Evolutionary conservation across 257 asterid genomes (phyloP).

Genomic region (Nicotiana otophora): DNA sequence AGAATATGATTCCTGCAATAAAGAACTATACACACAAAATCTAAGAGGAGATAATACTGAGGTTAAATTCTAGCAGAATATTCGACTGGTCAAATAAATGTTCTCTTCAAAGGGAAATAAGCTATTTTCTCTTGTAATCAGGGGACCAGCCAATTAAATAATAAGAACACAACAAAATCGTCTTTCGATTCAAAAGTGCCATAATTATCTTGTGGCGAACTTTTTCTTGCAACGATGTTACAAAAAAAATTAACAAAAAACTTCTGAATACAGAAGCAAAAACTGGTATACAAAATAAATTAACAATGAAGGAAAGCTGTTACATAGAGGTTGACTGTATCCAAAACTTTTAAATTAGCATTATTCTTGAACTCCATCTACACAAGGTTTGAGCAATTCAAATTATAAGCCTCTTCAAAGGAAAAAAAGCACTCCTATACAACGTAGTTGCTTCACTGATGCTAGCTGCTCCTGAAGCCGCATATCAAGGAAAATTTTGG

Average conservation of each 20-base stretch:
- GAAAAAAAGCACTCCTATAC: neutral
- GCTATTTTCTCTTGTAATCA: neutral
- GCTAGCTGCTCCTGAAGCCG: neutral
- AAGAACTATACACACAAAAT: constrained; percentile 4
- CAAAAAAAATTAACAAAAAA: neutral
- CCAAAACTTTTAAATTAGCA: constrained; percentile 4
- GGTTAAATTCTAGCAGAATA: neutral
- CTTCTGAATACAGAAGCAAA: constrained; percentile 2
- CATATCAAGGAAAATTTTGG: neutral
- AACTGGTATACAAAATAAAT: neutral
- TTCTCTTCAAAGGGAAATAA: neutral
- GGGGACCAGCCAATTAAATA: neutral
- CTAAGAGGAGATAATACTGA: neutral
- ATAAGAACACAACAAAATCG: neutral
- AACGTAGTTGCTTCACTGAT: constrained; percentile 1
- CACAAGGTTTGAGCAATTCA: constrained; percentile 1
- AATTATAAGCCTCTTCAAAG: constrained; percentile 8
- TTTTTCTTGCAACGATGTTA: neutral
- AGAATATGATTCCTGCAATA: constrained; percentile 4
- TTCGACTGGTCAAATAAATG: neutral
- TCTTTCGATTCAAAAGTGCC: neutral
- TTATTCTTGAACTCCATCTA: constrained; percentile 5
- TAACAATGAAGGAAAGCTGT: constrained; percentile 4
- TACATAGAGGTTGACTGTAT: constrained; percentile 1
- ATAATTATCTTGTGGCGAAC: neutral